phyloP scores from a whole-genome alignment of 164 flowering plant genomes.

The Berberis vulgaris region DNA sequence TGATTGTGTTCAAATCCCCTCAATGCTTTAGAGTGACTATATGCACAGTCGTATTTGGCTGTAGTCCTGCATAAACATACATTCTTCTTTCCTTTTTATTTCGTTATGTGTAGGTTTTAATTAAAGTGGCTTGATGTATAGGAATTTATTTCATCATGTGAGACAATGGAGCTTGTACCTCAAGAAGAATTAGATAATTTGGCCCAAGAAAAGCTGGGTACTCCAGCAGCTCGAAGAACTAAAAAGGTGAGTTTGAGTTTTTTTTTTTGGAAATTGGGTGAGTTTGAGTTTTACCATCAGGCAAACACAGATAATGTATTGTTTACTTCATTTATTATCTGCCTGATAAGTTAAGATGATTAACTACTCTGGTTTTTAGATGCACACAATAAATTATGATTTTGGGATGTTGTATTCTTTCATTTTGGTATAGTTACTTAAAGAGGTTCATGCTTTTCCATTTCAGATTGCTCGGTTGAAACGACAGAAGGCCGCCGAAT shows the following conservation, averaged over 20 bases:
- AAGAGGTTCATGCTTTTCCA: neutral
- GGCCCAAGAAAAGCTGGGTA: constrained; percentile 30
- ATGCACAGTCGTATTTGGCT: too few species aligned
- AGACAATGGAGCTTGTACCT: constrained; percentile 92
- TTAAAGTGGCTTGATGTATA: constrained; percentile 16
- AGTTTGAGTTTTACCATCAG: neutral
- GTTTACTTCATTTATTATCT: neutral
- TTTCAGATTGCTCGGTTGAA: constrained; percentile 80
- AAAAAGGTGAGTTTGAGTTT: constrained; percentile 44
- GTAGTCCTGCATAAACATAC: neutral
- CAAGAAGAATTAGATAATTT: constrained; percentile 60
- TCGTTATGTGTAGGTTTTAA: neutral
- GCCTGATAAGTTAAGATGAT: neutral
- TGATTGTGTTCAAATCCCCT: too few species aligned
- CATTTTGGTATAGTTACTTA: too few species aligned
- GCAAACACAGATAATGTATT: neutral
- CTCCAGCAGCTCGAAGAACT: constrained; percentile 65
- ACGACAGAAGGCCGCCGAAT: constrained; percentile 81
- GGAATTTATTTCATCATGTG: constrained; percentile 91
- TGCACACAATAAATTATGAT: too few species aligned
- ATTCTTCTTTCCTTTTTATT: too few species aligned
- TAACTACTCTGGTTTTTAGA: neutral
- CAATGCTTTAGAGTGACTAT: too few species aligned
- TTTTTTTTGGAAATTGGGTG: neutral
- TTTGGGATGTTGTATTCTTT: too few species aligned